A percentile compares a stretch with the other conserved stretches of the same genome.
phyloP scores from a whole-genome alignment of 176 grass and related monocot genomes.

The Musa beccarii region DNA sequence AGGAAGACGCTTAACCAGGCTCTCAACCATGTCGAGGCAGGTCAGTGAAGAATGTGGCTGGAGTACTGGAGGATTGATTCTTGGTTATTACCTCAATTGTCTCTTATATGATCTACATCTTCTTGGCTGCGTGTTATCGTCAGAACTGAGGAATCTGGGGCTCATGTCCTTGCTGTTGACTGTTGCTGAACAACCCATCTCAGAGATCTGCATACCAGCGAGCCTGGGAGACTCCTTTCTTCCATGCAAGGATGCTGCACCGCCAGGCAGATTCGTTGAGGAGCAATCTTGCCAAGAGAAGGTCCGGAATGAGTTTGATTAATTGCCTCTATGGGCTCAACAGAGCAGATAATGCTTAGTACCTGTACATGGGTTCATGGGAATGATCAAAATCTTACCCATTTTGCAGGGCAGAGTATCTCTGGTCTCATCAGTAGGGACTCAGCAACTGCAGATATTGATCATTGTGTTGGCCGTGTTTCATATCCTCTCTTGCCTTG shows the following conservation, averaged over 20 bases:
- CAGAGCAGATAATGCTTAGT: too few relatives aligned
- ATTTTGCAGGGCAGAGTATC: not conserved
- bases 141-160: not conserved
- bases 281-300: not conserved
- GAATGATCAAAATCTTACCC: not conserved
- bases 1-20: conserved; percentile 6
- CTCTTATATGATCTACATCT: not conserved
- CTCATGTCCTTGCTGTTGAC: not conserved
- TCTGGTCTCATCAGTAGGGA: not conserved
- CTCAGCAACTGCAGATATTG: not conserved
- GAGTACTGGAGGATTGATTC: too few relatives aligned
- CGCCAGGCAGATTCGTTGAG: not conserved
- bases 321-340: not conserved
- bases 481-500: conserved; percentile 8
- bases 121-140: not conserved
- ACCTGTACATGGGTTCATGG: not conserved
- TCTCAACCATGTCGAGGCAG: not conserved
- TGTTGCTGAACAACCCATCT: not conserved
- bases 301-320: not conserved
- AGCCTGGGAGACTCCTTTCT: conserved; percentile 6
- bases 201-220: conserved; percentile 3
- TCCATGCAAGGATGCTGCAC: not conserved
- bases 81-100: not conserved
- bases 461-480: not conserved
- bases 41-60: not conserved